Evolutionary conservation across 129 eudicot genomes (phyloP), one percentile per base, ranked within the genome.

Genomic region (Artemisia annua): DNA sequence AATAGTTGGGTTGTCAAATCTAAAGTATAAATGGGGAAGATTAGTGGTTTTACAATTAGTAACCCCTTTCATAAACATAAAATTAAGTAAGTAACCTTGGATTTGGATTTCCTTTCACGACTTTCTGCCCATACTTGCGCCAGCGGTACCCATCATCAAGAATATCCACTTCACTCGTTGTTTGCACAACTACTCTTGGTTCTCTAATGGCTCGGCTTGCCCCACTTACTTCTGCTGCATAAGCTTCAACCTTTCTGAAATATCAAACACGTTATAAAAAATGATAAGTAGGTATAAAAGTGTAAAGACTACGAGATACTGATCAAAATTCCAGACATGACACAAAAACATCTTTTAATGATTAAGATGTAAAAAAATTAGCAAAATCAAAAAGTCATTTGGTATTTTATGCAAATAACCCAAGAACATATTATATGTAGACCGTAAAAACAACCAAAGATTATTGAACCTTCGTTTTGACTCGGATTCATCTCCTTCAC

Each of bases 51-150:
- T 32, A 32, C 39, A 0, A 35, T 35, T 7, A 35, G 9, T 35
- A 35, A 35, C 9, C 44, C 1, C 1, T 35, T 35, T 35, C 44
- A 7, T 35, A 35, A 7, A 7, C 7, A 39, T 32, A 0, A 55
- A 13, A 19, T 7, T 20, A 44, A 6, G 15, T 10, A 55, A 35
- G 17, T 75, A 35, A 91, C 97, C 97, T 91, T 48, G 97, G 97
- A 74, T 91, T 91, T 3, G 97, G 97, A 78, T 91, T 91, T 76
- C 97, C 97, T 84, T 91, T 91, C 51, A 91, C 97, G 18, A 91
- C 97, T 75, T 91, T 91, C 77, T 91, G 97, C 67, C 97, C 97
- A 26, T 91, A 91, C 69, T 91, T 91, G 65, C 97, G 89, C 97
- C 97, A 91, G 69, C 96, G 95, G 70, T 91, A 91, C 53, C 97